phyloP scores from a whole-genome alignment of 1,284 basidiomycete genomes.

The Hymenochaete sp. region DNA sequence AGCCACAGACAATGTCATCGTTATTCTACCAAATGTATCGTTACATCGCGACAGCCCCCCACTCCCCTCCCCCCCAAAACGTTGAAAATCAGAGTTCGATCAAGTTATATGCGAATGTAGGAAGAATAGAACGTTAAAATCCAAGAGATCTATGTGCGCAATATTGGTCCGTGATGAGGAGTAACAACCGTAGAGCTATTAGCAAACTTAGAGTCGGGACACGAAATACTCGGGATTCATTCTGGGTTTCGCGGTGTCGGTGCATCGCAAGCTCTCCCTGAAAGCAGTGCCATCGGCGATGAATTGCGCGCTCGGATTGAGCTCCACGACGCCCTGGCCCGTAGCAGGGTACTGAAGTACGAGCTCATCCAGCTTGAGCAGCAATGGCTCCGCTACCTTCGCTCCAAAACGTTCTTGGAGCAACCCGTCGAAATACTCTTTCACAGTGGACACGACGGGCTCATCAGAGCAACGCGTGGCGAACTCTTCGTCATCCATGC shows the following conservation, averaged over 20 bases:
- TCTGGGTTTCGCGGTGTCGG: conserved; percentile 48
- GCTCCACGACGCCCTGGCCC: conserved; percentile 40
- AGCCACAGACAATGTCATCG: no score
- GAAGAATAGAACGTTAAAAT: no score
- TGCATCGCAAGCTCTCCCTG: conserved; percentile 51
- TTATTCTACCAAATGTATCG: no score
- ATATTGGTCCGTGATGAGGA: no score
- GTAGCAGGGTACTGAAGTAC: conserved; percentile 42
- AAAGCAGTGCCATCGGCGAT: conserved; percentile 68
- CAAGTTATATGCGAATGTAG: no score
- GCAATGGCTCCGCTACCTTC: conserved; percentile 39
- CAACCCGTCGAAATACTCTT: conserved; percentile 46
- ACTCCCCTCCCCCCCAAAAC: no score
- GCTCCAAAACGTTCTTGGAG: conserved; percentile 33
- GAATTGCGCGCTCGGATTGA: conserved; percentile 45
- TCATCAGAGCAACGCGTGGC: conserved; percentile 39
- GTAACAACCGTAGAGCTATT: no score
- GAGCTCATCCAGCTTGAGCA: conserved; percentile 46
- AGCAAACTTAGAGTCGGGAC: no score
- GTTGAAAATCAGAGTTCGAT: no score
- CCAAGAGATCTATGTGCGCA: no score
- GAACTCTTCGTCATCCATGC: conserved; percentile 43
- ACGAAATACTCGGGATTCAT: no score
- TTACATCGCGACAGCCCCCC: no score
- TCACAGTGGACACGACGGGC: conserved; percentile 41